A percentile compares a stretch with the other conserved stretches of the same genome.
These are phyloP conservation scores for Yamadazyma diddensiae DNA, from an alignment of 1,139 yeast species.

Conservation along the genomic window DNA sequence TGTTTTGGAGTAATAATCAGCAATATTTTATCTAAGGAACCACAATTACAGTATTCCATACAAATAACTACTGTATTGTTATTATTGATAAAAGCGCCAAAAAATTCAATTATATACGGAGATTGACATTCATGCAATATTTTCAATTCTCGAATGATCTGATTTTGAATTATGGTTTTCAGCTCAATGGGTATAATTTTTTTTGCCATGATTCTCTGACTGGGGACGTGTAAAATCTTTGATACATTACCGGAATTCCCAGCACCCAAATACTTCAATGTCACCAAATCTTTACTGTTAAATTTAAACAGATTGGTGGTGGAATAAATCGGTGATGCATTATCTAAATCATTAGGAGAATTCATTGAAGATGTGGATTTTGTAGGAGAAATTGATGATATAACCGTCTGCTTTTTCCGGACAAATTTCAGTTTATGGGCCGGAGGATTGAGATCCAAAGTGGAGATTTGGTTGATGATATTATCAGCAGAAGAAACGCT, in stretches of 20 bases:
- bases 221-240: conserved; percentile 84
- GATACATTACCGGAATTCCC: conserved; percentile 95
- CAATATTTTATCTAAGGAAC: conserved; percentile 80
- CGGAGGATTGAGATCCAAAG: conserved; percentile 26
- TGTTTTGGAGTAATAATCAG: conserved; percentile 41
- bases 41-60: conserved; percentile 96
- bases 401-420: conserved; percentile 41
- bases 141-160: conserved; percentile 81
- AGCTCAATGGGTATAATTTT: conserved; percentile 86
- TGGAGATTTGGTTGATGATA: conserved; percentile 31
- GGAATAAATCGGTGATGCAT: conserved; percentile 34
- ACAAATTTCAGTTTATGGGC: conserved; percentile 10
- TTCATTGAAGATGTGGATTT: conserved; percentile 25
- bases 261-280: conserved; percentile 75
- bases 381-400: conserved; percentile 45
- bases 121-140: conserved; percentile 88
- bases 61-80: conserved; percentile 73
- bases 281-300: conserved; percentile 66
- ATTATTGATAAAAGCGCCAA: conserved; percentile 77
- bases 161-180: conserved; percentile 76
- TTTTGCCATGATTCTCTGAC: conserved; percentile 86
- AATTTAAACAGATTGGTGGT: conserved; percentile 44
- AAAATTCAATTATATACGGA: conserved; percentile 82
- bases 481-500: conserved; percentile 20
- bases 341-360: conserved; percentile 9